Base-by-base conservation (phyloP, 2,329 filamentous ascomycete genomes). In the Knufia fluminis region DNA sequence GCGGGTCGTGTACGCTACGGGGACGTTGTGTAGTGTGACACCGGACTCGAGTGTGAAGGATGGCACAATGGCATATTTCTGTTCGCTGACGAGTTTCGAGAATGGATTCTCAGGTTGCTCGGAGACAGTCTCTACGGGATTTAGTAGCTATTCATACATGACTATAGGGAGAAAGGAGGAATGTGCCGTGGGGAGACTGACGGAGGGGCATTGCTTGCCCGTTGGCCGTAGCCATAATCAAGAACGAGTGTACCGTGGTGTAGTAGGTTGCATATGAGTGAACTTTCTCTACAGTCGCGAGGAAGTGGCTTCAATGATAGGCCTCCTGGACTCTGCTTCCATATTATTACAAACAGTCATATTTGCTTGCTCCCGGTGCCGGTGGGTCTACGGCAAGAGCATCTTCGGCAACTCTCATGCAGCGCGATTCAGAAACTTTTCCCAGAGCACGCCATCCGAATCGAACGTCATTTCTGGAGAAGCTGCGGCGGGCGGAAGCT, bases 41-140 rank as follows among this genome's bases (percentile, higher is more conserved):
- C 92, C 92, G 1, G 90, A 97, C 68, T 98, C 92, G 57, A 98
- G 85, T 7, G 85, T 89, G 66, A 96, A 95, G 22, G 83, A 82
- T 1, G 92, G 91, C 49, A 98, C 79, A 53, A 92, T 79, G 50
- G 85, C 88, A 62, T 94, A 85, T 48, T 84, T 77, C 70, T 97
- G 92, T 61, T 95, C 84, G 46, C 88, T 83, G 46, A 98, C 94
- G 62, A 97, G 76, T 56, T 76, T 70, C 53, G 86, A 80, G 66
- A 90, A 97, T 24, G 90, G 91, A 70, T 97, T 98, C 71, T 96
- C 91, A 61, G 86, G 82, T 68, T 96, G 88, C 49, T 78, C 61
- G 54, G 64, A 65, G 66, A 69, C 63, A 66, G 66, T 73, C 71
- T 74, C 71, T 74, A 73, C 71, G 71, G 71, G 71, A 74, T 74